Percentiles rank a stretch among this genome's conserved stretches.
Evolutionary conservation across 352 stramenopile species (phyloP).

Genomic region (Globisporangium paddicum): DNA sequence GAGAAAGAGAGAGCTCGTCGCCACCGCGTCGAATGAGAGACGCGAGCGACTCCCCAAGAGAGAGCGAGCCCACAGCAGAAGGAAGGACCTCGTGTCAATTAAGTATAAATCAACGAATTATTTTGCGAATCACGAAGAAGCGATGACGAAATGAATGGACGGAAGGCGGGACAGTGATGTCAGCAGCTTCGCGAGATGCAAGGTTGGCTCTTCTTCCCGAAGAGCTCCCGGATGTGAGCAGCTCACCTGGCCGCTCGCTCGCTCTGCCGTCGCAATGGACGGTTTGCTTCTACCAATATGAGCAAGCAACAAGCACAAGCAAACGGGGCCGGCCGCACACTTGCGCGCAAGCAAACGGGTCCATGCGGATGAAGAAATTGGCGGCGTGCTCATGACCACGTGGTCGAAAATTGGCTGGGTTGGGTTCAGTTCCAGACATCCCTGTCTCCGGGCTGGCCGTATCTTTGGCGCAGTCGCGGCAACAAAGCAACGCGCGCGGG

Average conservation of each 20-base stretch:
- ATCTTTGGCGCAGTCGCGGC: neutral
- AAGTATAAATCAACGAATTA: slow-evolving; percentile 15
- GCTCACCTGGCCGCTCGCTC: neutral
- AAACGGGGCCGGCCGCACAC: neutral
- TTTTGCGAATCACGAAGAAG: neutral
- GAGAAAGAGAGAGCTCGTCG: neutral
- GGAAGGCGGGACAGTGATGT: neutral
- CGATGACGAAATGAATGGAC: neutral
- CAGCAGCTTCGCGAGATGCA: neutral
- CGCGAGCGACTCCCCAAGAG: neutral
- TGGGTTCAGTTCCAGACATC: neutral
- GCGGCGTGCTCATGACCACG: too few species aligned
- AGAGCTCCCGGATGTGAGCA: too few species aligned
- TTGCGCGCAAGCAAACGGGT: too few species aligned
- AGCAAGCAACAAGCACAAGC: neutral
- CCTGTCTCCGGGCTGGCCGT: neutral
- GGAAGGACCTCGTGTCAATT: slow-evolving; percentile 2
- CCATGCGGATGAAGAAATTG: too few species aligned
- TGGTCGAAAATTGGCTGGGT: too few species aligned
- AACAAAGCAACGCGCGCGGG: slow-evolving; percentile 1
- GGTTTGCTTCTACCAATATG: neutral
- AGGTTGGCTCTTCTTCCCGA: neutral
- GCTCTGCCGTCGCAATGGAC: neutral
- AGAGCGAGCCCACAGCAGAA: neutral
- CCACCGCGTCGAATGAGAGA: neutral